Conservation (phyloP, 495 filamentous ascomycete genomes). For the Aeminium ludgeri region DNA sequence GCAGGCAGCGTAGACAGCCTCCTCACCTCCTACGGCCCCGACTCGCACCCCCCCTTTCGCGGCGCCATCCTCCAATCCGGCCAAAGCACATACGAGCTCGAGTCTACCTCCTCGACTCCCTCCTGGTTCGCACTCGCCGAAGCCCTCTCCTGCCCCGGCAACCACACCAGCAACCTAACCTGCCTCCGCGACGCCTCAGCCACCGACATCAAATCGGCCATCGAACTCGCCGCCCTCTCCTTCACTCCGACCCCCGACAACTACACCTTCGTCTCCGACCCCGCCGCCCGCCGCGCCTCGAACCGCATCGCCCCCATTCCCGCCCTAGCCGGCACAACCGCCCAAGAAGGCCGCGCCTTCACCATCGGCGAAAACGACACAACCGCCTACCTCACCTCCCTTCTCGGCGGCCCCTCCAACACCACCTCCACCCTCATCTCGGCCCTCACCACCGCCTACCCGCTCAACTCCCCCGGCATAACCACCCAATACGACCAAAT, state of each 20-base stretch:
- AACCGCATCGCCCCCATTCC: conserved; percentile 18
- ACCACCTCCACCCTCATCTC: conserved; percentile 3
- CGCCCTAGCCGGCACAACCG: conserved; percentile 17
- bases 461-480: background rate
- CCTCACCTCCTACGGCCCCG: conserved; percentile 12
- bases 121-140: conserved; percentile 8
- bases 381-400: conserved; percentile 6
- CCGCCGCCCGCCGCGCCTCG: conserved; percentile 1
- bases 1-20: conserved; percentile 1
- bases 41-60: conserved; percentile 15
- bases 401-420: no score
- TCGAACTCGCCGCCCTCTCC: conserved; percentile 12
- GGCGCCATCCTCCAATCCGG: conserved; percentile 17
- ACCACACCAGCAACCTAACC: conserved; percentile 2
- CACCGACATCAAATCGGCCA: conserved; percentile 11
- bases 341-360: conserved; percentile 19
- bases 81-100: conserved; percentile 7
- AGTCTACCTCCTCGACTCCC: background rate
- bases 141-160: conserved; percentile 15
- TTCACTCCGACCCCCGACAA: conserved; percentile 18
- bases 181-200: conserved; percentile 15
- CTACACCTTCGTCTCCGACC: conserved; percentile 16
- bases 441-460: conserved; percentile 9
- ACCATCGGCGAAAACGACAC: conserved; percentile 10
- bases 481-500: conserved; percentile 10